A percentile compares a stretch with the other conserved stretches of the same genome.
These are phyloP conservation scores for Rubroshorea leprosula DNA, from an alignment of 345 rosid species.

Conservation along the genomic window DNA sequence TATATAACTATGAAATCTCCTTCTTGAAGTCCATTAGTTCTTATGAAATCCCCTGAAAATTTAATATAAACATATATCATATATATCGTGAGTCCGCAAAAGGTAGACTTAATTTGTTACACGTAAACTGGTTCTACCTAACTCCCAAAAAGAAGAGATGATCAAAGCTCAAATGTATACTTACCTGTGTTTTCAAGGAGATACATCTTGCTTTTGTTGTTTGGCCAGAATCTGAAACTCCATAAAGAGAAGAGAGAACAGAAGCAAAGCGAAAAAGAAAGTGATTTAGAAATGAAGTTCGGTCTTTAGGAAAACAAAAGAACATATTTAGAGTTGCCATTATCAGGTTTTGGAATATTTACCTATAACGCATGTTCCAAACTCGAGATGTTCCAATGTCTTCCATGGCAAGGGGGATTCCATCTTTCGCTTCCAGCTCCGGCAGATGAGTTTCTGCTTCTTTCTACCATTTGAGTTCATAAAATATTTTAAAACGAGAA, in stretches of 20 bases:
- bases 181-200: constrained; percentile 95
- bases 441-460: constrained; percentile 98
- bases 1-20: constrained; percentile 99
- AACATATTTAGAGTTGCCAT: background rate
- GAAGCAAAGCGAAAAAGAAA: background rate
- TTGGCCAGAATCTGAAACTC: constrained; percentile 97
- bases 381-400: constrained; percentile 95
- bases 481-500: background rate
- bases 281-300: constrained; percentile 20
- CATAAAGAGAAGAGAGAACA: constrained; percentile 13
- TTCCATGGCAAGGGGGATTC: constrained; percentile 94
- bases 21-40: constrained; percentile 91
- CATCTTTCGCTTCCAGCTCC: constrained; percentile 92
- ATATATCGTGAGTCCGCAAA: too few species aligned
- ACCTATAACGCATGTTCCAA: constrained; percentile 99
- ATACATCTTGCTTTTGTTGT: constrained; percentile 99
- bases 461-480: constrained; percentile 38
- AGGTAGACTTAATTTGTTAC: background rate
- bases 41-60: constrained; percentile 77
- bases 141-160: background rate
- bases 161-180: background rate
- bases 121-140: background rate
- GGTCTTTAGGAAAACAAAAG: background rate
- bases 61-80: background rate
- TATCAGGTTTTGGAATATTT: constrained; percentile 9